Evolutionary conservation across 306 rosid genomes (phyloP).

Genomic region (Parietaria judaica): DNA sequence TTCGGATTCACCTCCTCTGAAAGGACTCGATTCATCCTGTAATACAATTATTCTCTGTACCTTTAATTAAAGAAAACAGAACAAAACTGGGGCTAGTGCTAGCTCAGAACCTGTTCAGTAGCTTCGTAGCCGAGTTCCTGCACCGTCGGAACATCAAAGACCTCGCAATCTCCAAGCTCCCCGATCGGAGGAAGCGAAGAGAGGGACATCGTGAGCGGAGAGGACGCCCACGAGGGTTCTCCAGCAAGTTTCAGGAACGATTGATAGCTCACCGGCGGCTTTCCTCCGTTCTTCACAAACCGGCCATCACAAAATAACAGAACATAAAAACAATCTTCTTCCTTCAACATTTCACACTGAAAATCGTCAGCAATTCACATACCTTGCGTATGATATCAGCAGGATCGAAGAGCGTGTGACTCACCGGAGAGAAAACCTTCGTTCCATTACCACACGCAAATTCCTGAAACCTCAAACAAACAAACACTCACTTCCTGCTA

Average conservation of each 20-base stretch:
- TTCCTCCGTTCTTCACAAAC: conserved; percentile 72
- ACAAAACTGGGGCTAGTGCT: not conserved
- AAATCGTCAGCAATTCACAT: not conserved
- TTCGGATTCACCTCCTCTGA: conserved; percentile 92
- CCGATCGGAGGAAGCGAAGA: conserved; percentile 71
- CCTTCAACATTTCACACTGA: not conserved
- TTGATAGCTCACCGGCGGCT: conserved; percentile 77
- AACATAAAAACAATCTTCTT: not conserved
- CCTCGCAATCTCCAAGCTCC: conserved; percentile 33
- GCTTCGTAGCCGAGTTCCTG: conserved; percentile 74
- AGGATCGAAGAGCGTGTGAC: conserved; percentile 84
- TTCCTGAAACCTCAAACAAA: conserved; percentile 26
- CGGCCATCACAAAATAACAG: conserved; percentile 9
- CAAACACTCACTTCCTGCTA: not conserved
- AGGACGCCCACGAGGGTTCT: conserved; percentile 35
- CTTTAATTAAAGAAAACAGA: conserved; percentile 11
- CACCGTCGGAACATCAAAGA: conserved; percentile 62
- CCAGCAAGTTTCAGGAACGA: conserved; percentile 86
- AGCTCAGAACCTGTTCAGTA: conserved; percentile 41
- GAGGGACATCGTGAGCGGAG: conserved; percentile 35
- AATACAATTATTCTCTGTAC: not conserved
- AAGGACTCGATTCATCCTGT: conserved; percentile 74
- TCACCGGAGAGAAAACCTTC: conserved; percentile 79
- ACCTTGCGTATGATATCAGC: conserved; percentile 67
- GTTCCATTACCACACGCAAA: conserved; percentile 55